Percentiles rank a stretch among this genome's conserved stretches.
These are phyloP conservation scores for Rhizopus microsporus DNA, from an alignment of 371 early-diverging fungal species.

Conservation along the genomic window DNA sequence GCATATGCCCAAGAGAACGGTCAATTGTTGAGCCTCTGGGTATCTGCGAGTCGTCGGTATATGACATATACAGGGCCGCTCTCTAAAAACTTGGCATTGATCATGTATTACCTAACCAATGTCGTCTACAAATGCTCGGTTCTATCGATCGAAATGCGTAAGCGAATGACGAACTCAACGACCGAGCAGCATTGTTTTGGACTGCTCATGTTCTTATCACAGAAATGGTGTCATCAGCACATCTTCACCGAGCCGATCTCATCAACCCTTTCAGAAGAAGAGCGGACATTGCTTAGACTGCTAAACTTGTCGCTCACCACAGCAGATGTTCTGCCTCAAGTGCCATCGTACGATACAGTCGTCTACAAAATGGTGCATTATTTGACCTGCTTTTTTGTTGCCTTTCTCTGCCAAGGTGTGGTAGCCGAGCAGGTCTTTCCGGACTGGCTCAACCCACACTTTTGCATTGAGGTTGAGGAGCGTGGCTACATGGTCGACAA, in stretches of 20 bases:
- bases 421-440: conserved; percentile 16
- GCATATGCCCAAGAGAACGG: too few relatives aligned
- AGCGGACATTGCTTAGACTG: neutral
- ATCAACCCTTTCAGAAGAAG: neutral
- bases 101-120: neutral
- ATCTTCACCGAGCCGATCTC: neutral
- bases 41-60: neutral
- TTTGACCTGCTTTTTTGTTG: conserved; percentile 26
- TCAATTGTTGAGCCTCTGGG: neutral
- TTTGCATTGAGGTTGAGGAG: conserved; percentile 28
- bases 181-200: neutral
- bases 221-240: neutral
- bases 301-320: conserved; percentile 1
- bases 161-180: neutral
- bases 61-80: neutral
- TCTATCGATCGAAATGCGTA: neutral
- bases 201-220: neutral
- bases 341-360: neutral
- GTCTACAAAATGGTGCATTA: conserved; percentile 15
- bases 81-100: neutral
- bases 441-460: conserved; percentile 8
- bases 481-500: conserved; percentile 8
- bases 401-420: conserved; percentile 25
- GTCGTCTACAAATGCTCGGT: neutral
- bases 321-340: neutral